Base-by-base conservation (phyloP, 495 filamentous ascomycete species). In the Cetradonia linearis region DNA sequence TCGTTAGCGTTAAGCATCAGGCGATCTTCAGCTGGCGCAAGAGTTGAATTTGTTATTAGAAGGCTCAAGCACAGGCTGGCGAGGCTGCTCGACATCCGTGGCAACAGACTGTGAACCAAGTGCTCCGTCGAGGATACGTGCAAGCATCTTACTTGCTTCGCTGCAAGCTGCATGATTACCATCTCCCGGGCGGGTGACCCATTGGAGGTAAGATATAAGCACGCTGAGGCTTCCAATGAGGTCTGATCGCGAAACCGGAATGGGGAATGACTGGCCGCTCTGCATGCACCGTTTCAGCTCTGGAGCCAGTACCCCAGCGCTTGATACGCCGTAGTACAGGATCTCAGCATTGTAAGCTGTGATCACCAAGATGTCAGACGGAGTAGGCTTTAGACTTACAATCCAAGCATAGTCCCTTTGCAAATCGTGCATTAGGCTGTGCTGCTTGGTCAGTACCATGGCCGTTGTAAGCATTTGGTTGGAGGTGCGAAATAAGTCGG, bases 161-260 rank as follows among this genome's bases (percentile, higher is more conserved):
- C n/a, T 49, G 5, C 46, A 49, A 49, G 46, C 46, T 5, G 46
- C 46, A 49, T 49, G 25, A 49, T 49, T 49, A 18, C 46, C 46
- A 11, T 30, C 25, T 1, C 25, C 46, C 6, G 46, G 25, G 4
- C 46, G 46, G 6, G 46, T 30, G 46, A 49, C 11, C 25, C 25
- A 49, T 49, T 49, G n/a, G 23, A 49, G 46, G 5, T 49, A 30
- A 13, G 25, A 49, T 13, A 49, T 49, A 2, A 30, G 11, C 25
- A 48, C 46, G 46, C 20, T 13, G 23, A 48, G 10, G 46, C 13
- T 48, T 20, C 46, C 13, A 14, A 48, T 16, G 20, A 48, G 46
- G 11, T 48, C 46, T 48, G 46, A 20, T 48, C 44, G 46, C 25
- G 46, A 48, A 5, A 48, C 25, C 6, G 23, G 25, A 48, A 20